Conservation (phyloP, 192 early-diverging fungal genomes). For the Coemansia sp. region DNA sequence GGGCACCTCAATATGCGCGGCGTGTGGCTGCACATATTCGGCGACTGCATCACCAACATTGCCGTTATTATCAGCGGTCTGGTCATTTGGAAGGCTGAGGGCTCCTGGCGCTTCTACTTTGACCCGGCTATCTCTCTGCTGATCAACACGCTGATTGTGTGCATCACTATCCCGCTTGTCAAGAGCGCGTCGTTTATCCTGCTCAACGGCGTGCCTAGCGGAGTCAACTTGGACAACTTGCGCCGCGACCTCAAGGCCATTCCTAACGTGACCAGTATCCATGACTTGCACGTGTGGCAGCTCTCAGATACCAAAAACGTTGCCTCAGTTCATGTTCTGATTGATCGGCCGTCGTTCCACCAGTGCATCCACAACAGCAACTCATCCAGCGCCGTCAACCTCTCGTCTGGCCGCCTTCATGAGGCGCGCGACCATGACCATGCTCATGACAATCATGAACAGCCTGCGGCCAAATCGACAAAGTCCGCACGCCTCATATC, state of each 20-base stretch:
- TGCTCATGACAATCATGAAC: slow-evolving; percentile 11
- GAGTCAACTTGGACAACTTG: slow-evolving; percentile 68
- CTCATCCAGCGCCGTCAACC: slow-evolving; percentile 31
- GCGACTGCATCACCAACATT: slow-evolving; percentile 86
- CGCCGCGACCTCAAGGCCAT: slow-evolving; percentile 65
- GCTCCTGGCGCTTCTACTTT: slow-evolving; percentile 77
- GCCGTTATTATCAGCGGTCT: slow-evolving; percentile 84
- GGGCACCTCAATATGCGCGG: slow-evolving; percentile 71
- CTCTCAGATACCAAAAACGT: slow-evolving; percentile 83
- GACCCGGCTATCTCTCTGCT: slow-evolving; percentile 80
- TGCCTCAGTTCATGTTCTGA: slow-evolving; percentile 80
- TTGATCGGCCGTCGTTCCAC: slow-evolving; percentile 58
- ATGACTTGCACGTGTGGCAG: slow-evolving; percentile 95
- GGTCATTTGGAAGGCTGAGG: slow-evolving; percentile 73
- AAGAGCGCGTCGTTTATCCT: slow-evolving; percentile 76
- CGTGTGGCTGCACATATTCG: slow-evolving; percentile 89
- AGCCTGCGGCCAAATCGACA: slow-evolving; percentile 7
- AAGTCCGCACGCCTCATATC: slow-evolving; percentile 36
- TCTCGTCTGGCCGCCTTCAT: slow-evolving; percentile 3
- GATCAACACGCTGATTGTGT: slow-evolving; percentile 60
- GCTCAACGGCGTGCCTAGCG: slow-evolving; percentile 78
- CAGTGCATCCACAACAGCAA: slow-evolving; percentile 56
- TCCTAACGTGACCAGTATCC: slow-evolving; percentile 72
- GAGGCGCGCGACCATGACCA: slow-evolving; percentile 5
- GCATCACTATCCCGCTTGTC: slow-evolving; percentile 64